These are phyloP conservation scores for Colletotrichum gloeosporioides DNA, from an alignment of 2,329 filamentous ascomycete species.

Conservation along the genomic window DNA sequence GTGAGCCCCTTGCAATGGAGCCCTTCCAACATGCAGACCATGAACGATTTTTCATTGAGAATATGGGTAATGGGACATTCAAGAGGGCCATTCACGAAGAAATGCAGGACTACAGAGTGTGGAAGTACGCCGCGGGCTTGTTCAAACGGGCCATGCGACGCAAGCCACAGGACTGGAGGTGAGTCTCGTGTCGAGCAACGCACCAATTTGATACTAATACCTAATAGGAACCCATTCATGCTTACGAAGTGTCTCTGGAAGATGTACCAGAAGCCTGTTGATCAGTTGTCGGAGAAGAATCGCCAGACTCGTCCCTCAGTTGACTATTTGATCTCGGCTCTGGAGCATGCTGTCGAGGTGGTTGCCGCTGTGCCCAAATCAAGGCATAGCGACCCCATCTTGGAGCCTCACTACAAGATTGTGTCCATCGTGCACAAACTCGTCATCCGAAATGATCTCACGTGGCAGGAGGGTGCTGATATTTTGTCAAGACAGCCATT, in stretches of 20 bases:
- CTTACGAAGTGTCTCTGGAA: slow-evolving; percentile 68
- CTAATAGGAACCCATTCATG: slow-evolving; percentile 60
- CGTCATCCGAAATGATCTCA: slow-evolving; percentile 60
- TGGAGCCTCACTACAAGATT: slow-evolving; percentile 94
- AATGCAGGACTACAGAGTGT: slow-evolving; percentile 65
- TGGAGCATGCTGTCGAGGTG: slow-evolving; percentile 57
- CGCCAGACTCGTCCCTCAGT: slow-evolving; percentile 40
- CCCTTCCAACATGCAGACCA: slow-evolving; percentile 62
- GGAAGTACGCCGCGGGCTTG: slow-evolving; percentile 63
- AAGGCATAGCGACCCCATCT: slow-evolving; percentile 73
- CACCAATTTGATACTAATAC: neutral
- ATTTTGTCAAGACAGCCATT: slow-evolving; percentile 63
- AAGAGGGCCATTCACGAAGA: slow-evolving; percentile 58
- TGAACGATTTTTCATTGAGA: slow-evolving; percentile 62
- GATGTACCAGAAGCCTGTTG: slow-evolving; percentile 59
- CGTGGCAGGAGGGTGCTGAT: slow-evolving; percentile 52
- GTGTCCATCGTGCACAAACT: slow-evolving; percentile 84
- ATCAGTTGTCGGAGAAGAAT: slow-evolving; percentile 50
- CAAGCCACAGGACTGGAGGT: slow-evolving; percentile 63
- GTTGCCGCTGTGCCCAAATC: slow-evolving; percentile 59
- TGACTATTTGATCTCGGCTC: slow-evolving; percentile 48
- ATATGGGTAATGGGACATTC: slow-evolving; percentile 54
- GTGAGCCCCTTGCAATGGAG: slow-evolving; percentile 68
- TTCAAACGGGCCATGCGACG: slow-evolving; percentile 62
- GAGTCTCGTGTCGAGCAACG: slow-evolving; percentile 29